Evolutionary conservation across 805 yeast genomes (phyloP), one percentile per base, ranked within the genome.

Genomic region (Ogataea kodamae): DNA sequence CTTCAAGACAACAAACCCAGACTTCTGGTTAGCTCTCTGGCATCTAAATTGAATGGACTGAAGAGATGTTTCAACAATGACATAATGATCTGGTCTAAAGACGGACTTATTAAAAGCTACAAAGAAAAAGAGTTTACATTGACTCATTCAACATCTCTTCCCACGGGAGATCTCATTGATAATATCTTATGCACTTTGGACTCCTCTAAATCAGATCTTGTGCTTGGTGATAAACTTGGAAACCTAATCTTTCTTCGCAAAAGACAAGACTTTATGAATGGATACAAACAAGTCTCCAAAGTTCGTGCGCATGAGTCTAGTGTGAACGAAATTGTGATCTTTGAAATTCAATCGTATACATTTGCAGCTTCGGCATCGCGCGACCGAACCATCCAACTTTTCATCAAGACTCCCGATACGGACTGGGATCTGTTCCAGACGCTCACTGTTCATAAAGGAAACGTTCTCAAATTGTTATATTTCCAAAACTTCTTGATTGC

Each of bases 351-450:
- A 0, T 40, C 42, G 0, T 25, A 38, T 11, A 48, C 57, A 22
- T 61, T 70, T 28, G 47, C 70, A 4, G 65, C 67, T 12, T 67
- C 75, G 23, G 69, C 72, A 17, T 73, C 81, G 1, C 55, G 85
- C 25, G 86, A 79, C 49, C 50, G 86, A 32, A 79, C 78, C 64
- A 68, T 79, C 18, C 86, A 79, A 49, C 49, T 78, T 0, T 74
- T 74, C 39, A 48, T 50, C 9, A 58, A 54, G 28, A 13, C 35
- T 17, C 20, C 14, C 5, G 28, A 20, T 2, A 22, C 30, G 11
- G 43, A 33, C 1, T 80, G 85, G 84, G 64, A 59, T 5, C 55
- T 81, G 4, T 52, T 67, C 27, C 82, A 78, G 46, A 81, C 88
- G 0, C 47, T 81, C n/a, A 70, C 73, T 1, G 59, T 68, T 5